Evolutionary conservation across 139 green algal species (phyloP).

Genomic region (Mesotaenium endlicherianum): DNA sequence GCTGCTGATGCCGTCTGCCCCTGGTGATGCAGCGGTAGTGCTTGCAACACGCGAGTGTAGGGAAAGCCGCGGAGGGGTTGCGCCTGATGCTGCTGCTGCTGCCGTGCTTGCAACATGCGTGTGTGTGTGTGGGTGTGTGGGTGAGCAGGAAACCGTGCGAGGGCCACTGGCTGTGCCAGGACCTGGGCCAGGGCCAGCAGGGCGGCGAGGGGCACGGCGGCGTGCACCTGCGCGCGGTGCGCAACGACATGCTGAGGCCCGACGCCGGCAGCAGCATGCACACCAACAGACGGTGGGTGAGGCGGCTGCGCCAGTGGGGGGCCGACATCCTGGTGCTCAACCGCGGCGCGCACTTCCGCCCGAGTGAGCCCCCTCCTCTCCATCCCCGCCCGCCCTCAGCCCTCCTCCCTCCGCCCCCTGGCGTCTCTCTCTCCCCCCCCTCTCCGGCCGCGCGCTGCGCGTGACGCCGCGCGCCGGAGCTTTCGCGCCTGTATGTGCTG

Average conservation of each 20-base stretch:
- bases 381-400: too few species aligned
- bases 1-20: not conserved
- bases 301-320: slow-evolving; percentile 2
- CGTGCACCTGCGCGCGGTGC: slow-evolving; percentile 24
- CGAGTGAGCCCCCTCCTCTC: not conserved
- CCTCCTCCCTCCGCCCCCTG: too few species aligned
- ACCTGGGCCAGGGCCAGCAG: not conserved
- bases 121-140: not conserved
- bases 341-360: not conserved
- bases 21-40: not conserved
- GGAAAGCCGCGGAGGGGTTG: not conserved
- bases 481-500: too few species aligned
- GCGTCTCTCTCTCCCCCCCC: too few species aligned
- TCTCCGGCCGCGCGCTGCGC: too few species aligned
- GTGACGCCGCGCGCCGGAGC: too few species aligned
- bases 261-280: not conserved
- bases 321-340: slow-evolving; percentile 17
- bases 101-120: not conserved
- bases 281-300: slow-evolving; percentile 25
- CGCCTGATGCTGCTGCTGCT: not conserved
- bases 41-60: not conserved
- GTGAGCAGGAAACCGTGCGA: not conserved
- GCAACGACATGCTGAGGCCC: slow-evolving; percentile 8
- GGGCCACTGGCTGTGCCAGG: not conserved
- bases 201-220: not conserved